Conservation (phyloP, 2,329 filamentous ascomycete species). For the Ophiocordyceps camponoti-leonardi region DNA sequence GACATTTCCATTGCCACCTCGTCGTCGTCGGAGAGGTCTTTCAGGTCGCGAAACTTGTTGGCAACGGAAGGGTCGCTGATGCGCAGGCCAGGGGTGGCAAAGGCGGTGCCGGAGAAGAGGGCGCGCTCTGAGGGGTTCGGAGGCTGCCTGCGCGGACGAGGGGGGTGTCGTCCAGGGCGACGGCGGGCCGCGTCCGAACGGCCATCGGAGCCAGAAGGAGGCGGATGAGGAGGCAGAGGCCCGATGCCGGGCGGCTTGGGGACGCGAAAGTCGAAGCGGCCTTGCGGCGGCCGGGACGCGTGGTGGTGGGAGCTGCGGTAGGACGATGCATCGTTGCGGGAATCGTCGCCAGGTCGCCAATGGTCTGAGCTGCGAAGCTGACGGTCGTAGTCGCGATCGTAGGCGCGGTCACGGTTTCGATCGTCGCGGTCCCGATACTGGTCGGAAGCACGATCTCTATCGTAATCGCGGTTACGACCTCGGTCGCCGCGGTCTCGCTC, state of each 20-base stretch:
- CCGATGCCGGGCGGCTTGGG: conserved; percentile 32
- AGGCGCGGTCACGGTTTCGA: too few species aligned
- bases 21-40: conserved; percentile 44
- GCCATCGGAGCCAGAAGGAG: conserved; percentile 4
- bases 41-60: conserved; percentile 35
- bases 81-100: conserved; percentile 24
- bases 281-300: conserved; percentile 16
- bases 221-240: conserved; percentile 5
- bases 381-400: conserved; percentile 1
- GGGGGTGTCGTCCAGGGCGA: conserved; percentile 10
- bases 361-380: conserved; percentile 6
- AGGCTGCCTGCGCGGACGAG: conserved; percentile 16
- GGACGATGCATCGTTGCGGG: not conserved
- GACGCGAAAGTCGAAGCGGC: conserved; percentile 39
- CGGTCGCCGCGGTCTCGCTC: not conserved
- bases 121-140: conserved; percentile 30
- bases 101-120: conserved; percentile 26
- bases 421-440: too few species aligned
- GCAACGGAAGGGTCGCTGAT: conserved; percentile 26
- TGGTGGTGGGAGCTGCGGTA: conserved; percentile 4
- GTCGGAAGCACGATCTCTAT: not conserved
- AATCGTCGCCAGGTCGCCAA: conserved; percentile 13
- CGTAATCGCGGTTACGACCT: too few species aligned
- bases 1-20: conserved; percentile 50
- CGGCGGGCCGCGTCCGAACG: conserved; percentile 8